Evolutionary conservation across 2,329 filamentous ascomycete species (phyloP).

Genomic region (Botryotinia narcissicola): DNA sequence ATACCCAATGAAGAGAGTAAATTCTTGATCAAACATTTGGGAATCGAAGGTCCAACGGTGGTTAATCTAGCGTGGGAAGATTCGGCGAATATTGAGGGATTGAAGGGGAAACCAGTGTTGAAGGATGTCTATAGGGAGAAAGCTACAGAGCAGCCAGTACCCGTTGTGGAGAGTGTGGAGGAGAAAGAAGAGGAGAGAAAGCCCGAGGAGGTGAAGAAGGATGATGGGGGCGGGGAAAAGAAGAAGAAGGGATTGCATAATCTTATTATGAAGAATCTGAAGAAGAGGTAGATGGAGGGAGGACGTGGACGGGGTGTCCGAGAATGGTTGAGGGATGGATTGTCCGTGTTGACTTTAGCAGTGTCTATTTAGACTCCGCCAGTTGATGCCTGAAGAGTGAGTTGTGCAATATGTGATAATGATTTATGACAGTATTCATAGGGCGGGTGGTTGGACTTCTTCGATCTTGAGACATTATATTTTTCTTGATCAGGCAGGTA

Average conservation of each 20-base stretch:
- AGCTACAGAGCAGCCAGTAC: constrained; percentile 49
- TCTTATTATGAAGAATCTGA: constrained; percentile 20
- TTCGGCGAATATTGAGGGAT: constrained; percentile 51
- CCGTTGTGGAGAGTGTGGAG: constrained; percentile 42
- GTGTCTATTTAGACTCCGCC: not conserved
- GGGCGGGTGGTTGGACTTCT: not conserved
- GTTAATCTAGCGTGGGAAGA: constrained; percentile 76
- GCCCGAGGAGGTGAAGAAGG: constrained; percentile 36
- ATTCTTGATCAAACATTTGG: constrained; percentile 69
- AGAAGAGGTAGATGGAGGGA: constrained; percentile 16
- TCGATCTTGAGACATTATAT: not conserved
- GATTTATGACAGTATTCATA: not conserved
- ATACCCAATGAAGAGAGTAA: constrained; percentile 46
- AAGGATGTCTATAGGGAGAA: constrained; percentile 50
- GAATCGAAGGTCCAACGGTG: constrained; percentile 67
- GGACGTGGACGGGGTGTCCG: not conserved
- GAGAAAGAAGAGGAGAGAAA: constrained; percentile 25
- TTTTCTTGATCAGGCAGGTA: not conserved
- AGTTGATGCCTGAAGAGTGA: not conserved
- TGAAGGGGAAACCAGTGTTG: constrained; percentile 46
- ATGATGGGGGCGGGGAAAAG: constrained; percentile 23
- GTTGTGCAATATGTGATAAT: not conserved
- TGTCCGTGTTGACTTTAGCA: not conserved
- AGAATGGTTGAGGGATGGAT: not conserved
- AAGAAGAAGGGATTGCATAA: constrained; percentile 19